Evolutionary conservation across 495 filamentous ascomycete genomes (phyloP), one percentile per base, ranked within the genome.

Genomic region (Aspergillus nidulans): DNA sequence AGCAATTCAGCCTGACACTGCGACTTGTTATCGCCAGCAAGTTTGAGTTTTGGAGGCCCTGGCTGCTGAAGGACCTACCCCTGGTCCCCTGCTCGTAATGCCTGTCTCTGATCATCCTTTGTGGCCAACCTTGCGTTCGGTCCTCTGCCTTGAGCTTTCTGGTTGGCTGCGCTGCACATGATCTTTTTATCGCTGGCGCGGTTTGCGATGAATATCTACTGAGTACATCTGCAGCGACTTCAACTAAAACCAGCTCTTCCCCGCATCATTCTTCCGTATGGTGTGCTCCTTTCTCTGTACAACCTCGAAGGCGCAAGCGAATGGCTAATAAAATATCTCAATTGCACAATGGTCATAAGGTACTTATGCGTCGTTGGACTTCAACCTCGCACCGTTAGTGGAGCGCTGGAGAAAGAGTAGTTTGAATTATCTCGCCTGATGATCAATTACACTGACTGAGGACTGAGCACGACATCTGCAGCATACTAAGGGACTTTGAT

Each of bases 101-200:
- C 49, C 49, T 52, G 49, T 32, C 23, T 52, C 49, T 42, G 49
- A 42, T 52, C 38, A 9, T 26, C 38, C 24, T 36, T 52, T n/a
- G 38, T 34, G 48, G 53, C 28, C 53, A 49, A 38, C 53, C 46
- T 56, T 26, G 53, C 39, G 26, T 24, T 49, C 39, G 18, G 44
- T 13, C 52, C 52, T 48, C 32, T 21, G 6, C 36, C 24, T 42
- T 21, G 21, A 26, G 44, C 34, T 41, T 20, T 48, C 30, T 48
- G 32, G 52, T 55, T 55, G 32, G 42, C 52, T 55, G 6, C 43
- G 28, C 9, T 18, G 16, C 6, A 6, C 56, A 25, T 40, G 13
- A 30, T 23, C n/a, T 39, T 49, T 58, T 36, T 52, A 42, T 50
- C 49, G 40, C 16, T 49, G 43, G 45, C 56, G 56, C 56, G 56